Evolutionary conservation across 2,329 filamentous ascomycete species (phyloP).

Genomic region (Sphaerulina vaccinii): DNA sequence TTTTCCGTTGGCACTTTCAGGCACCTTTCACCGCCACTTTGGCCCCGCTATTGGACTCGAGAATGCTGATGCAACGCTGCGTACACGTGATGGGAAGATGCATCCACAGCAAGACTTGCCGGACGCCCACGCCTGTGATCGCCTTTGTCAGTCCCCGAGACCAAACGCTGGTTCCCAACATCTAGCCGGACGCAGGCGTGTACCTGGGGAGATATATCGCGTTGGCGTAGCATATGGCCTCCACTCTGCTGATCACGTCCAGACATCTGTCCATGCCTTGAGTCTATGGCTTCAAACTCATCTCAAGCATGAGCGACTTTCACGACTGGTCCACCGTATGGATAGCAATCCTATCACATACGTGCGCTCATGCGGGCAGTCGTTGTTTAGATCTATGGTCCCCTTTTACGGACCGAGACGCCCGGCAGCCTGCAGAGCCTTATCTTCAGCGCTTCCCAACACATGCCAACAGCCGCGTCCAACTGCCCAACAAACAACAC

Average conservation of each 20-base stretch:
- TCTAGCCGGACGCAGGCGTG: too few species aligned
- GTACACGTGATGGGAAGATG: constrained; percentile 12
- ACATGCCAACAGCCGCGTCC: constrained; percentile 15
- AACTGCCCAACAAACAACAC: constrained; percentile 20
- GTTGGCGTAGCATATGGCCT: too few species aligned
- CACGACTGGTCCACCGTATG: too few species aligned
- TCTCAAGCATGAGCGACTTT: too few species aligned
- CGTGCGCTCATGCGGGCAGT: too few species aligned
- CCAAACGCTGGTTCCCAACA: background rate
- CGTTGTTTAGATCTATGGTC: background rate
- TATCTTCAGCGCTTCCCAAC: constrained; percentile 20
- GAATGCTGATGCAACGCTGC: constrained; percentile 1
- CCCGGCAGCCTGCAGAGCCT: constrained; percentile 18
- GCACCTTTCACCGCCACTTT: constrained; percentile 33
- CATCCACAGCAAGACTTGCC: constrained; percentile 20
- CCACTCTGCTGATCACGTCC: too few species aligned
- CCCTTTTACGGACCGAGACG: constrained; percentile 14
- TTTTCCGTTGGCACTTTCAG: constrained; percentile 29
- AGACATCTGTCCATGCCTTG: too few species aligned
- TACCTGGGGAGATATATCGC: too few species aligned
- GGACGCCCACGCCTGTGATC: constrained; percentile 12
- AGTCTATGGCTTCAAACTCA: too few species aligned
- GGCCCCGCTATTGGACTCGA: constrained; percentile 23
- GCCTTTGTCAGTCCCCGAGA: background rate
- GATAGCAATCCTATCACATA: too few species aligned